Conservation (phyloP, 176 grass and related monocot species). For the Alopecurus myosuroides region DNA sequence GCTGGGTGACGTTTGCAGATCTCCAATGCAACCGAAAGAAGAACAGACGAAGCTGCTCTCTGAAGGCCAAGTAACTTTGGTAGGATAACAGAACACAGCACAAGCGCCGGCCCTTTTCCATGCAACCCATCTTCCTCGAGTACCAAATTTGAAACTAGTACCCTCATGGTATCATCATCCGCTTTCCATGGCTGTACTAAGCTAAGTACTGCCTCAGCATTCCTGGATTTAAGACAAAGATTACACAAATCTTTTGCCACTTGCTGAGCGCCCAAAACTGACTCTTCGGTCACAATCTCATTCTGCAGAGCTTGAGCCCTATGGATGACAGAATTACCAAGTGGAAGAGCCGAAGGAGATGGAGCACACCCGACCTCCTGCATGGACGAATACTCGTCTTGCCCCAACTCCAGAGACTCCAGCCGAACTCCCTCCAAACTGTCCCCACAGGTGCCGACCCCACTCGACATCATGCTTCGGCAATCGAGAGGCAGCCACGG, state of each 20-base stretch:
- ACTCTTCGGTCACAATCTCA: constrained; percentile 32
- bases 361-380: not conserved
- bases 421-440: not conserved
- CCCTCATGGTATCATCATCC: constrained; percentile 43
- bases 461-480: not conserved
- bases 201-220: constrained; percentile 43
- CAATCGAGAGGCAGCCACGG: constrained; percentile 64
- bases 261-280: constrained; percentile 30
- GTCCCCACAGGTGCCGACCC: not conserved
- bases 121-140: constrained; percentile 20
- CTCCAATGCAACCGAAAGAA: constrained; percentile 47
- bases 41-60: constrained; percentile 48
- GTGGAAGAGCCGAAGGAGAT: not conserved
- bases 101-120: constrained; percentile 32
- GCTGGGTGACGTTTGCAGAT: constrained; percentile 71
- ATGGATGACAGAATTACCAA: constrained; percentile 9
- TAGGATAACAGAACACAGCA: constrained; percentile 65
- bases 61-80: constrained; percentile 60
- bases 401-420: constrained; percentile 12
- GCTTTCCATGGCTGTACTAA: constrained; percentile 72
- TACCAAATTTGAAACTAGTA: constrained; percentile 49
- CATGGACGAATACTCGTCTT: constrained; percentile 28
- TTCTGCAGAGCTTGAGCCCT: constrained; percentile 32
- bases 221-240: constrained; percentile 52
- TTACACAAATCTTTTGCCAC: constrained; percentile 43